Conservation (phyloP, 2,329 filamentous ascomycete genomes). For the Massarina eburnea region DNA sequence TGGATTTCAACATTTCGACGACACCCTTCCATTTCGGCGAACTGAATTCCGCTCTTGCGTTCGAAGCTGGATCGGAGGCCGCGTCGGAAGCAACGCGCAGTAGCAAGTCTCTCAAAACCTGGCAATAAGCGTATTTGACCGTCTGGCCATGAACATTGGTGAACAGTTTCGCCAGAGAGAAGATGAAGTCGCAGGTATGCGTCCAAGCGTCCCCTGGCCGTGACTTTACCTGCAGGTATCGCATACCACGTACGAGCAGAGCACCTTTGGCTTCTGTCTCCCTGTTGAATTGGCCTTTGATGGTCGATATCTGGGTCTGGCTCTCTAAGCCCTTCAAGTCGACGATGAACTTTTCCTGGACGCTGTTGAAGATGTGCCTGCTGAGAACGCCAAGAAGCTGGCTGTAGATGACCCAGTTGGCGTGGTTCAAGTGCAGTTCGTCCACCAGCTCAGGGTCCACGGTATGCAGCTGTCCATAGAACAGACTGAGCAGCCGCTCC, state of each 20-base stretch:
- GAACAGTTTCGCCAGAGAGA: constrained; percentile 79
- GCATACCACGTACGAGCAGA: constrained; percentile 87
- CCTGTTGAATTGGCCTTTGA: constrained; percentile 67
- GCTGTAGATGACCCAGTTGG: constrained; percentile 94
- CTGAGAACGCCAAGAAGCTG: constrained; percentile 96
- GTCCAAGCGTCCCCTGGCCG: constrained; percentile 76
- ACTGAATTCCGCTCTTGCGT: constrained; percentile 74
- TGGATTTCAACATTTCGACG: constrained; percentile 73
- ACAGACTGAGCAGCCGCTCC: constrained; percentile 89
- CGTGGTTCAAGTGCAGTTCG: constrained; percentile 78
- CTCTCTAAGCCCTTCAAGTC: constrained; percentile 79
- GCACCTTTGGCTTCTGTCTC: constrained; percentile 82
- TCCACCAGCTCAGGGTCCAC: constrained; percentile 80
- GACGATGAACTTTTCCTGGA: constrained; percentile 76
- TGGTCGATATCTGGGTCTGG: constrained; percentile 58
- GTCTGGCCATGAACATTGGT: constrained; percentile 81
- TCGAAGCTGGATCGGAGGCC: constrained; percentile 70
- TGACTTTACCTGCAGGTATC: constrained; percentile 77
- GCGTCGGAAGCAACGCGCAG: constrained; percentile 84
- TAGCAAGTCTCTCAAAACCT: constrained; percentile 82
- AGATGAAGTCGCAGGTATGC: constrained; percentile 85
- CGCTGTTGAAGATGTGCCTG: constrained; percentile 82
- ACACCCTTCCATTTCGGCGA: constrained; percentile 86
- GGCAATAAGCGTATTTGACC: constrained; percentile 93
- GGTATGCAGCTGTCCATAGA: constrained; percentile 91